Evolutionary conservation across 352 stramenopile species (phyloP), one percentile per base, ranked within the genome.

Genomic region (Blastocystis hominis): DNA sequence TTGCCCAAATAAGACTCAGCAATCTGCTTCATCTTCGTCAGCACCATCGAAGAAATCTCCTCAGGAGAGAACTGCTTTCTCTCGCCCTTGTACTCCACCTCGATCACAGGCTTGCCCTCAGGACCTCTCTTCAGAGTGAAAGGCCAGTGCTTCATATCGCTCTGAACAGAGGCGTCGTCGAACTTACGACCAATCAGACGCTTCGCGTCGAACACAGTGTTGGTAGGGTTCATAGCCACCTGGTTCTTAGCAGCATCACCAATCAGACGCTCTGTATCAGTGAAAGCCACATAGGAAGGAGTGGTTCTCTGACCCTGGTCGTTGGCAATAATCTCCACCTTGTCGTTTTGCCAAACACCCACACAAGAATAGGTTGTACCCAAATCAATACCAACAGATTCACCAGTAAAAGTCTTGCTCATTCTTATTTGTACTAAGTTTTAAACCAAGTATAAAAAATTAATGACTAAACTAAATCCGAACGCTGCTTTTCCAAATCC

Each of bases 341-440:
- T 94, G 91, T 97, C 95, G 89, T 98, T 97, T 90, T 98, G 93
- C 95, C 94, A 98, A 50, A 98, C 95, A 42, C 95, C 95, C 62
- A 98, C 95, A 81, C 95, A 98, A 81, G 94, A 97, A 91, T 98
- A 97, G 36, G 94, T 98, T 78, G 95, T 98, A 66, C 95, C 95
- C 56, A 98, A 91, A 91, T 98, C 96, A 89, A 98, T 98, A 86
- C 96, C 96, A 86, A 98, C 94, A 86, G 90, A 93, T 90, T 96
- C 92, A 89, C 94, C 94, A 59, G 93, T 93, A 89, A 88, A 10
- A 20, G 5, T 68, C 66, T 77, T 77, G 66, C 66, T 77, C 66
- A 77, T 77, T 47, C 20, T 68, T n/a, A n/a, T n/a, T n/a, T n/a
- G n/a, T n/a, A n/a, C n/a, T n/a, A n/a, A n/a, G n/a, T 36, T 40